Base-by-base conservation (phyloP, 768 basidiomycete species). In the Galerina marginata region DNA sequence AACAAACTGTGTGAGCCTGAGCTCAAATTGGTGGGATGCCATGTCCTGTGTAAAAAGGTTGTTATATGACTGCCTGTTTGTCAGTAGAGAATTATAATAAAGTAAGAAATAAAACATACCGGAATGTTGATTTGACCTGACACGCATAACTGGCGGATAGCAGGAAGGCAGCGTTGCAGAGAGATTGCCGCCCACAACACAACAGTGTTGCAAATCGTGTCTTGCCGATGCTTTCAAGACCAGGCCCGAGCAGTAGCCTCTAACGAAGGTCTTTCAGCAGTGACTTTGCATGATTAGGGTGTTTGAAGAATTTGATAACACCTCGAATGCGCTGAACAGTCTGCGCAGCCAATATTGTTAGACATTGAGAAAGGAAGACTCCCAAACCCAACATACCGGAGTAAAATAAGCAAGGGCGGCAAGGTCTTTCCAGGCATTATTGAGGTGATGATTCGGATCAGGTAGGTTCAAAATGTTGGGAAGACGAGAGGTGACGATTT, bases 221-320 rank as follows among this genome's bases (percentile, higher is more conserved):
- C 54, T 69, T 71, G 5, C 71, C 72, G 15, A 71, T 69, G 37
- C 63, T 68, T 47, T 71, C 69, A 4, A 72, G 68, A 3, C 72
- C 72, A 3, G 66, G 48, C 1, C 72, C 69, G 12, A 68, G 50
- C 9, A 16, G 37, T n/a, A 10, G 26, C 40, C 52, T 10, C 10
- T 59, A 45, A 2, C 60, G 62, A 33, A 45, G 23, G 3, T 44
- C 40, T 23, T 55, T 15, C 5, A 69, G 60, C 25, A 43, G 7
- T 4, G 6, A 54, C 43, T 61, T 65, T 2, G 64, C 59, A 48
- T 15, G 2, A 23, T 60, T 60, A 6, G 65, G 62, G 12, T 65
- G 47, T 51, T 67, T 68, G 58, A 70, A 69, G 42, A 49, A 65
- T 46, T 67, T 72, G 50, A 70, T 60, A 11, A 39, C 50, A 6